Percentiles rank a stretch among this genome's conserved stretches.
These are phyloP conservation scores for Cladosporium sp. DNA, from an alignment of 2,329 filamentous ascomycete species.

Conservation along the genomic window DNA sequence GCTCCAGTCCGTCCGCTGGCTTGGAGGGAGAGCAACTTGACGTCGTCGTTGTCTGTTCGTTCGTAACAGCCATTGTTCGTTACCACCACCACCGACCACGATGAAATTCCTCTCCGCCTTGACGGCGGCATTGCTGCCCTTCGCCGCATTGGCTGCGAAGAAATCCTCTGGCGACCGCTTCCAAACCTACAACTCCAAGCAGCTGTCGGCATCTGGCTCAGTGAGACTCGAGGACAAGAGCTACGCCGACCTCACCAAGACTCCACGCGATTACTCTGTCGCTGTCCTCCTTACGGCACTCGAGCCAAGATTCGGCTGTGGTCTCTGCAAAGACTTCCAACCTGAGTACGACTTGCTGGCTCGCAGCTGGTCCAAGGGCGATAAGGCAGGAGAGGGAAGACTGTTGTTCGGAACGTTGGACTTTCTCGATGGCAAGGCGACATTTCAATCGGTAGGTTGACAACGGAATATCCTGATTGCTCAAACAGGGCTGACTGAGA, in stretches of 20 bases:
- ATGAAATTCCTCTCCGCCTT: slow-evolving; percentile 67
- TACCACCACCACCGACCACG: slow-evolving; percentile 28
- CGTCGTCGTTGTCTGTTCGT: slow-evolving; percentile 1
- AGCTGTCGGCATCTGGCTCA: slow-evolving; percentile 49
- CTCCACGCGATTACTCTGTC: slow-evolving; percentile 77
- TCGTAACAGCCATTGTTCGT: slow-evolving; percentile 3
- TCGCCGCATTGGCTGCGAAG: slow-evolving; percentile 59
- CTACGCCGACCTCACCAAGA: slow-evolving; percentile 70
- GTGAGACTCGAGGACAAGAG: slow-evolving; percentile 71
- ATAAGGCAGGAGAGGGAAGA: slow-evolving; percentile 67
- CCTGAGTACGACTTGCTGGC: slow-evolving; percentile 87
- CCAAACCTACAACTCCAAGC: slow-evolving; percentile 63
- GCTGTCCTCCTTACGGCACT: slow-evolving; percentile 82
- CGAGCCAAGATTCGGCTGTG: slow-evolving; percentile 76
- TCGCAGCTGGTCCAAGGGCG: slow-evolving; percentile 81
- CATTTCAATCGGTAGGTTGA: slow-evolving; percentile 73
- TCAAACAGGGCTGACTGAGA: slow-evolving; percentile 21
- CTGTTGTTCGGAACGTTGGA: slow-evolving; percentile 81
- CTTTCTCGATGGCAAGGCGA: slow-evolving; percentile 75
- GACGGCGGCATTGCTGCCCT: slow-evolving; percentile 54
- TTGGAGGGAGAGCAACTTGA: neutral
- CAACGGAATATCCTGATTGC: neutral
- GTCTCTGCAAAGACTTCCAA: slow-evolving; percentile 84
- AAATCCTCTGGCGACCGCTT: slow-evolving; percentile 62
- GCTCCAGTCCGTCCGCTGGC: neutral